Base-by-base conservation (phyloP, 192 early-diverging fungal genomes). In the Coemansia javaensis region DNA sequence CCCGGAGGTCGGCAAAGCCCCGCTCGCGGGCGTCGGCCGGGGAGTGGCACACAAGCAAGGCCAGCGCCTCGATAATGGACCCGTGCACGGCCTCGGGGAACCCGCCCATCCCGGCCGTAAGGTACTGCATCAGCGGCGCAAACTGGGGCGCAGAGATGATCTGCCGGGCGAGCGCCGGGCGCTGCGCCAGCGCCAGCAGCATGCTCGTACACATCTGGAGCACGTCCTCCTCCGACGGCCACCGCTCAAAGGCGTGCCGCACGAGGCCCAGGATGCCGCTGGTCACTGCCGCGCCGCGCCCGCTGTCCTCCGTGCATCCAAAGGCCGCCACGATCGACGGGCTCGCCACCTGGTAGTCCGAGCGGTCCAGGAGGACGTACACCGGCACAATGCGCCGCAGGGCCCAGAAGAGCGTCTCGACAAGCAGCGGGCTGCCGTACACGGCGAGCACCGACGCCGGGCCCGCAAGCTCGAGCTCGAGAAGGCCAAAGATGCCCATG, bases 31-130 rank as follows among this genome's bases (percentile, higher is more conserved):
- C 53, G 2, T 25, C 63, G 0, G 57, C 43, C 24, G 56, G 32
- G 12, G 63, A 56, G 36, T 73, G 63, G 21, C 69, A 61, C 16
- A 53, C 59, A 33, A 73, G 56, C 32, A 65, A 10, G 0, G 57
- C 49, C 16, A 73, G 44, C 2, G 69, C 63, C 45, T 73, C 63
- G 30, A 73, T 52, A 17, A 61, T 62, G 17, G 69, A 65, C 36
- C 69, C 57, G 39, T 73, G 69, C 1, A 50, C 58, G 13, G 69
- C 47, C n/a, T 57, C 69, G n/a, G 69, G 69, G 42, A 73, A 61
- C 31, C 41, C 42, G 42, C 49, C 16, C 23, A 73, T 59, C 31
- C 53, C 62, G 53, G 50, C n/a, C 7, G 54, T 55, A 24, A 73
- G 38, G 37, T 57, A 61, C 27, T 45, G 35, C 48, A 73, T 61